Evolutionary conservation across 202 grass and related monocot genomes (phyloP).

Genomic region (Panicum virgatum): DNA sequence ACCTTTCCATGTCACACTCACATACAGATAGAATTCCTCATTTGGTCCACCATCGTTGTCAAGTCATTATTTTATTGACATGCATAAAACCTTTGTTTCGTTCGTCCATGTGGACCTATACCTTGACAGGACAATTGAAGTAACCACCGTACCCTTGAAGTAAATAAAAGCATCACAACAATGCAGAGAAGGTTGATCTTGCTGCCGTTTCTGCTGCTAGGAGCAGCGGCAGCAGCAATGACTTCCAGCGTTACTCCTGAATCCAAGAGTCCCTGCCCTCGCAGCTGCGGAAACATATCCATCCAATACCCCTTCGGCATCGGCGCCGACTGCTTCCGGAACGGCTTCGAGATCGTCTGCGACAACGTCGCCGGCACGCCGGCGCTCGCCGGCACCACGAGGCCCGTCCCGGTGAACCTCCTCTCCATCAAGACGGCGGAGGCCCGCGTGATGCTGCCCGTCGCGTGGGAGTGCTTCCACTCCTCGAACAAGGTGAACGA

Average conservation of each 20-base stretch:
- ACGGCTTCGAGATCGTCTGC: background rate
- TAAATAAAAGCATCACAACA: background rate
- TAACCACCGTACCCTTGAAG: background rate
- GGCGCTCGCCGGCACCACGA: background rate
- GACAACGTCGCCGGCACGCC: background rate
- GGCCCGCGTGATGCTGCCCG: constrained; percentile 16
- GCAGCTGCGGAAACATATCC: background rate
- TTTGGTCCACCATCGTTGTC: background rate
- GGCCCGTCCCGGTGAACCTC: background rate
- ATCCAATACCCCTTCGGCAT: background rate
- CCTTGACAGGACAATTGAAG: too few relatives aligned
- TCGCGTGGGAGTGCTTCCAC: constrained; percentile 16
- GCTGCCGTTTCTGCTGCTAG: background rate
- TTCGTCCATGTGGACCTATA: too few relatives aligned
- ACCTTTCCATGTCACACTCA: background rate
- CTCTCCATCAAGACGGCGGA: background rate
- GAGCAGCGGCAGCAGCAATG: background rate
- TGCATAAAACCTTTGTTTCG: too few relatives aligned
- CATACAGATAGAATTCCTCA: background rate
- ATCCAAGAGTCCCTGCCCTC: too few relatives aligned
- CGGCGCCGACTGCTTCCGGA: background rate
- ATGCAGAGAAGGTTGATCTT: background rate
- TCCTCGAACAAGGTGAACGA: background rate
- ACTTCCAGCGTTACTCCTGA: too few relatives aligned
- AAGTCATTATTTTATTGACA: background rate